These are phyloP conservation scores for Fusarium pilosicola DNA, from an alignment of 2,329 filamentous ascomycete species.

Conservation along the genomic window DNA sequence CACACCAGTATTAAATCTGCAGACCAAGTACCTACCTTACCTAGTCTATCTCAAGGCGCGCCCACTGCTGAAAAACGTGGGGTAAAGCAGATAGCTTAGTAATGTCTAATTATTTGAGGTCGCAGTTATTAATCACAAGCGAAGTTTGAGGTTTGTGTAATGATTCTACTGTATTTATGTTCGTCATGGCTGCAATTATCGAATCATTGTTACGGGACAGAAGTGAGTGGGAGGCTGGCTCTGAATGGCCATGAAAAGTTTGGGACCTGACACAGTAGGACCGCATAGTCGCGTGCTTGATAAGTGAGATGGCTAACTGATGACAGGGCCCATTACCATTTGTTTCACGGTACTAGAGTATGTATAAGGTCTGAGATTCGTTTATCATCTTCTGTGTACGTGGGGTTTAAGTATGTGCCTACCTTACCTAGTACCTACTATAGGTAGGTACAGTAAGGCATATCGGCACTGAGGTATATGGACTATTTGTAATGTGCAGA, in stretches of 20 bases:
- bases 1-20: conserved; percentile 27
- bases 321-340: neutral
- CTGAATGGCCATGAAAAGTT: neutral
- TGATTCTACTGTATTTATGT: neutral
- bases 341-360: neutral
- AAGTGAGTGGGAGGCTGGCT: neutral
- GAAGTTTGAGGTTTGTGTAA: conserved; percentile 2
- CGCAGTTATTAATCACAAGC: conserved; percentile 1
- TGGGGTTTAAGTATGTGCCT: neutral
- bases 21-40: conserved; percentile 18
- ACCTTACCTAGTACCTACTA: neutral
- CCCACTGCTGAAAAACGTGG: conserved; percentile 20
- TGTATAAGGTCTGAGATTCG: neutral
- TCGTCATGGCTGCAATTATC: neutral
- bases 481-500: neutral
- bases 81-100: conserved; percentile 30
- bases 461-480: neutral
- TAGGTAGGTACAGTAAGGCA: neutral
- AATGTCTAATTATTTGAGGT: conserved; percentile 6
- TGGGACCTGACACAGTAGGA: conserved; percentile 9
- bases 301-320: neutral
- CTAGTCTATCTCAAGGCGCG: conserved; percentile 35
- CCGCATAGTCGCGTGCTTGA: conserved; percentile 27
- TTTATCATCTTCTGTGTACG: neutral
- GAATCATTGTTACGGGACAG: neutral